These are phyloP conservation scores for Typha latifolia DNA, from an alignment of 176 grass and related monocot genomes.

Conservation along the genomic window DNA sequence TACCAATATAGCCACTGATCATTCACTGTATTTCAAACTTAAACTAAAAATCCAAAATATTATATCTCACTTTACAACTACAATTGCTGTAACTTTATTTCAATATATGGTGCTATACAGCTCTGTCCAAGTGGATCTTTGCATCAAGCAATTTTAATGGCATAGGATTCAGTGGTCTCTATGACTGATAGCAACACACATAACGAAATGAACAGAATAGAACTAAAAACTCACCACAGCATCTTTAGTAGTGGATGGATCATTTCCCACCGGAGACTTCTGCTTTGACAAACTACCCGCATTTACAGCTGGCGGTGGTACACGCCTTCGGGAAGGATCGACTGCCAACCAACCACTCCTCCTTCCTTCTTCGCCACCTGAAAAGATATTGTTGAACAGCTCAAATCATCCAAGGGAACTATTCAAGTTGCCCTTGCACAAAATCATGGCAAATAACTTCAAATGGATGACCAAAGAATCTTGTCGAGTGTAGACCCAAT, in stretches of 20 bases:
- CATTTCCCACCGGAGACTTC: slow-evolving; percentile 47
- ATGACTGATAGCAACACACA: neutral
- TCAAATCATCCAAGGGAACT: neutral
- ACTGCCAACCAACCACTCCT: slow-evolving; percentile 51
- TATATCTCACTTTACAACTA: neutral
- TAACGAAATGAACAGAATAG: slow-evolving; percentile 3
- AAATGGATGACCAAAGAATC: neutral
- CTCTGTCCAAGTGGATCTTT: too few species aligned
- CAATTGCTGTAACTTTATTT: neutral
- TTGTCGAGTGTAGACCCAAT: neutral
- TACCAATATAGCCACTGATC: too few species aligned
- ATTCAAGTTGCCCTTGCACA: neutral
- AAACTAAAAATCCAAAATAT: neutral
- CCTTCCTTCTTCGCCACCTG: slow-evolving; percentile 52
- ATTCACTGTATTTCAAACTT: neutral
- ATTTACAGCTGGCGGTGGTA: slow-evolving; percentile 44
- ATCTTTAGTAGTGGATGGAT: slow-evolving; percentile 49
- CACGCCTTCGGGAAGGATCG: slow-evolving; percentile 41
- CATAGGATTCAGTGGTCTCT: neutral
- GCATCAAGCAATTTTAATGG: too few species aligned
- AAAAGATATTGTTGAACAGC: slow-evolving; percentile 6
- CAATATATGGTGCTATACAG: neutral
- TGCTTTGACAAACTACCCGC: slow-evolving; percentile 49
- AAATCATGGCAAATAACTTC: neutral
- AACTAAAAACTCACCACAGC: slow-evolving; percentile 45